A percentile compares a stretch with the other conserved stretches of the same genome.
Conservation (phyloP, 345 rosid genomes). For the Syzygium aqueum region DNA sequence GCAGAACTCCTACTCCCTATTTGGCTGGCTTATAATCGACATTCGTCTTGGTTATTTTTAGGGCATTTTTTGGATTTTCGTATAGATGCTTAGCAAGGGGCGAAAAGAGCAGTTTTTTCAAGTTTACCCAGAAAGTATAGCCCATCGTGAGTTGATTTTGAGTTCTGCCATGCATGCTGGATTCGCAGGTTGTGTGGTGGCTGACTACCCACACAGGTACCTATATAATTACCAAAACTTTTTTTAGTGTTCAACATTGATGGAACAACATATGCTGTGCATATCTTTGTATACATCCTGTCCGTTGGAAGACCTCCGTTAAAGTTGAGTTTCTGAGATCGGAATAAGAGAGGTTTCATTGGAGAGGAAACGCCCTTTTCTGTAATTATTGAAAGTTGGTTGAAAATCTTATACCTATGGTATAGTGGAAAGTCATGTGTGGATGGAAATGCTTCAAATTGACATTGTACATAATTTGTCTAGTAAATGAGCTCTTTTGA, state of each 20-base stretch:
- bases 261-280: neutral
- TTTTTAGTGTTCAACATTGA: neutral
- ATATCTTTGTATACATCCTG: neutral
- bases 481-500: neutral
- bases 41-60: neutral
- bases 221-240: neutral
- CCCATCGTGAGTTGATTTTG: constrained; percentile 78
- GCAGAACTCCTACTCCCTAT: neutral
- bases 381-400: neutral
- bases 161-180: constrained; percentile 77
- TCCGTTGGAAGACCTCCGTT: neutral
- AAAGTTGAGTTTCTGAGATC: neutral
- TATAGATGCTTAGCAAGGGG: constrained; percentile 79
- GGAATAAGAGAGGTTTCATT: neutral
- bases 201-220: constrained; percentile 91
- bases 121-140: constrained; percentile 71
- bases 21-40: neutral
- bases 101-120: constrained; percentile 81
- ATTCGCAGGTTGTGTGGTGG: constrained; percentile 82
- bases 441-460: neutral
- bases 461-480: too few species aligned
- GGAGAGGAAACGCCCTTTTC: neutral
- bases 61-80: constrained; percentile 87
- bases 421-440: neutral
- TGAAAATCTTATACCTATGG: neutral